Evolutionary conservation across 805 yeast species (phyloP).

Genomic region (Saturnispora silvae): DNA sequence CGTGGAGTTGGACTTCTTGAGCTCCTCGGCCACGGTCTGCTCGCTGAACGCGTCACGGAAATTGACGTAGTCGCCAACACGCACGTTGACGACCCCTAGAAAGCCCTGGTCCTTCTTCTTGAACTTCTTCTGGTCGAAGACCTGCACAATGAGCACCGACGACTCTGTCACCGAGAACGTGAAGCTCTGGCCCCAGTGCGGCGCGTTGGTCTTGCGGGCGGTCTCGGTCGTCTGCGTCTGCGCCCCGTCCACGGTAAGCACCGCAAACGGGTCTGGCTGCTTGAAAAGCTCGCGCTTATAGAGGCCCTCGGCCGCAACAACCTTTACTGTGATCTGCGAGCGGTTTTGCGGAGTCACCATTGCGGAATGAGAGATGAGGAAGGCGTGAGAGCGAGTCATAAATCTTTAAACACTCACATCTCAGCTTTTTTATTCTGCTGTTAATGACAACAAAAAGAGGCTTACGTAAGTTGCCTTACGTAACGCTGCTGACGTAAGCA

Average conservation of each 20-base stretch:
- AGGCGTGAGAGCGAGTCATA: no score
- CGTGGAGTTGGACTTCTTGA: constrained; percentile 85
- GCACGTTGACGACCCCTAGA: constrained; percentile 86
- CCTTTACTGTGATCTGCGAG: constrained; percentile 46
- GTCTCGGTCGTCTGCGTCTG: constrained; percentile 94
- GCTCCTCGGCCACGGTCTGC: constrained; percentile 86
- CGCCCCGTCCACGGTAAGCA: constrained; percentile 91
- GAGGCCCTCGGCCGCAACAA: constrained; percentile 93
- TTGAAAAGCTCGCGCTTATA: constrained; percentile 92
- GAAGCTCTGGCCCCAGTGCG: constrained; percentile 95
- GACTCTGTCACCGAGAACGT: constrained; percentile 67
- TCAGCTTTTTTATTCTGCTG: no score
- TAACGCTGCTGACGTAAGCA: no score
- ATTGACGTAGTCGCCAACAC: constrained; percentile 83
- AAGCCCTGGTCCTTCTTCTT: constrained; percentile 98
- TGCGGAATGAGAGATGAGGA: not conserved
- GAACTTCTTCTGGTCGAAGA: constrained; percentile 94
- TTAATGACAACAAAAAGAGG: no score
- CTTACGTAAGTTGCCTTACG: no score
- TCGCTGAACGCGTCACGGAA: constrained; percentile 39
- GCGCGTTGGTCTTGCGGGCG: constrained; percentile 86
- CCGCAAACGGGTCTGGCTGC: constrained; percentile 97
- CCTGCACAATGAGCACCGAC: constrained; percentile 82
- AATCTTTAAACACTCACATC: no score
- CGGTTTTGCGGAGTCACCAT: constrained; percentile 8